Evolutionary conservation across 148 eudicot genomes (phyloP).

Genomic region (Diospyros lotus): DNA sequence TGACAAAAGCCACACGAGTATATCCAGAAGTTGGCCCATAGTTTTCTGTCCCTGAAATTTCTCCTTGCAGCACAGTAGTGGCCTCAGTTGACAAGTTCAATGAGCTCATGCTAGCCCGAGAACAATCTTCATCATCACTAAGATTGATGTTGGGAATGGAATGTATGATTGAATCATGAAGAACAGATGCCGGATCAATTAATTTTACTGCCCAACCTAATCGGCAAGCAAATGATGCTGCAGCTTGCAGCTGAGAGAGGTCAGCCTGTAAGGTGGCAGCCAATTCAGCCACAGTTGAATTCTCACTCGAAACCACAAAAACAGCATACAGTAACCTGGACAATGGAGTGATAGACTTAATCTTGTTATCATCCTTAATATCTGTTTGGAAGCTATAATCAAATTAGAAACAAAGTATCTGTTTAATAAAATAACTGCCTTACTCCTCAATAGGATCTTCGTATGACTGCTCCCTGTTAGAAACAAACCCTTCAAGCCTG

Average conservation of each 20-base stretch:
- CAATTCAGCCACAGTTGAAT: slow-evolving; percentile 93
- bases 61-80: slow-evolving; percentile 43
- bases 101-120: slow-evolving; percentile 49
- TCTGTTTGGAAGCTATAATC: slow-evolving; percentile 6
- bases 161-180: slow-evolving; percentile 56
- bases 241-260: slow-evolving; percentile 83
- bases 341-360: slow-evolving; percentile 8
- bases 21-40: slow-evolving; percentile 41
- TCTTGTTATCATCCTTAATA: slow-evolving; percentile 9
- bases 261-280: slow-evolving; percentile 94
- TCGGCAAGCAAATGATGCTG: slow-evolving; percentile 98
- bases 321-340: slow-evolving; percentile 95
- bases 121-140: slow-evolving; percentile 73
- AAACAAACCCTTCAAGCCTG: slow-evolving; percentile 99
- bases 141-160: slow-evolving; percentile 40
- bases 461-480: slow-evolving; percentile 93
- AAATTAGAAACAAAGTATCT: slow-evolving; percentile 15
- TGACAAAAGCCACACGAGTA: slow-evolving; percentile 91
- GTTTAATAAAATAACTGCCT: slow-evolving; percentile 25
- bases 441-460: slow-evolving; percentile 99
- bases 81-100: slow-evolving; percentile 47
- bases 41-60: slow-evolving; percentile 51
- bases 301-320: slow-evolving; percentile 97
- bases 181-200: slow-evolving; percentile 82
- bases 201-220: slow-evolving; percentile 96